Conservation (phyloP, 2,329 filamentous ascomycete genomes). For the Colletotrichum filicis region DNA sequence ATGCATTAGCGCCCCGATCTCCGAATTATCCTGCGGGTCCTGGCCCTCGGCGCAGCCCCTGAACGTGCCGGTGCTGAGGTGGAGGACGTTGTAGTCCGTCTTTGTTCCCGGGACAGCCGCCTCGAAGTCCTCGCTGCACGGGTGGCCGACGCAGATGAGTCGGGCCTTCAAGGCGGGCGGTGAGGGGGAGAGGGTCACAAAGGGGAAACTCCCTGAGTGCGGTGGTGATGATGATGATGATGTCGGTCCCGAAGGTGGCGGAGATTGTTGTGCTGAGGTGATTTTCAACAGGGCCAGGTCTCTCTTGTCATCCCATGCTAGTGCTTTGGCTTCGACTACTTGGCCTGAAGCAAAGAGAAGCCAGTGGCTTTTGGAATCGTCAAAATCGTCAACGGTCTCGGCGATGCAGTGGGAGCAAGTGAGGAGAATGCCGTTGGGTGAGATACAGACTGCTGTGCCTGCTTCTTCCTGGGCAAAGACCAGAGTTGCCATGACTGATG, state of each 20-base stretch:
- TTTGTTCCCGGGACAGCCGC: slow-evolving; percentile 43
- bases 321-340: slow-evolving; percentile 50
- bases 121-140: slow-evolving; percentile 56
- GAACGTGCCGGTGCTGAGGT: slow-evolving; percentile 56
- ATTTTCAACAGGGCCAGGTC: slow-evolving; percentile 61
- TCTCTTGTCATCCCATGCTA: slow-evolving; percentile 53
- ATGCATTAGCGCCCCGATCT: slow-evolving; percentile 63
- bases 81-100: slow-evolving; percentile 58
- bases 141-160: slow-evolving; percentile 49
- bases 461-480: slow-evolving; percentile 62
- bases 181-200: slow-evolving; percentile 29
- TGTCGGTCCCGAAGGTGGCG: slow-evolving; percentile 6
- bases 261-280: slow-evolving; percentile 38
- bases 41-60: slow-evolving; percentile 49
- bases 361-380: slow-evolving; percentile 45
- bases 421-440: slow-evolving; percentile 54
- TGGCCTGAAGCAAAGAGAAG: slow-evolving; percentile 55
- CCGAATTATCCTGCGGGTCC: slow-evolving; percentile 60
- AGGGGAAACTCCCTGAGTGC: slow-evolving; percentile 36
- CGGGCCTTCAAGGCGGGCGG: slow-evolving; percentile 36
- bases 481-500: slow-evolving; percentile 44
- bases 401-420: slow-evolving; percentile 64
- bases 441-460: slow-evolving; percentile 62
- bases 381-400: slow-evolving; percentile 49
- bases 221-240: background rate